Evolutionary conservation across 345 rosid genomes (phyloP), one percentile per base, ranked within the genome.

Genomic region (Schrenkiella parvula): DNA sequence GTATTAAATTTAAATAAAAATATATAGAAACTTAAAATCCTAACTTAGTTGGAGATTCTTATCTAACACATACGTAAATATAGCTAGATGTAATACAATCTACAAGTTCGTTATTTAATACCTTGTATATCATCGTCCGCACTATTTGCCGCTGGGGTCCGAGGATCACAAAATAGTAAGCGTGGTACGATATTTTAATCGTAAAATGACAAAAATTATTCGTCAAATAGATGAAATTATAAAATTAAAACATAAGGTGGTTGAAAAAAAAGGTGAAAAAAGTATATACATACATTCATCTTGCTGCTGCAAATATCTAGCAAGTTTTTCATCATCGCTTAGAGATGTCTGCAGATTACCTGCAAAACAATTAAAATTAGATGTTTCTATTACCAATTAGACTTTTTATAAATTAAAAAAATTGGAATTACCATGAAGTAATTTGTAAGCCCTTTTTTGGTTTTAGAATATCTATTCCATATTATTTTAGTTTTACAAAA

Each of bases 271-370:
- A n/a, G n/a, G n/a, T n/a, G n/a, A n/a, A 46, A 4, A 41, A 21
- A 9, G 0, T 21, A 32, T 54, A 71, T 1, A 46, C n/a, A 65
- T 65, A 73, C 78, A 46, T 25, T 65, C 59, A 18, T 65, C 51
- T 38, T 37, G 37, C 26, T 48, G 21, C 13, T 65, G 53, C 44
- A 66, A 28, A 65, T 44, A 55, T 66, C 53, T 14, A 61, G 75
- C 75, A 61, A 50, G 25, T 1, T 39, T 21, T 51, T 50, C 75
- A 62, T 71, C 78, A 54, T 47, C 72, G n/a, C 61, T 57, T 38
- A 74, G 53, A 66, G 58, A 66, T 2, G 26, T 21, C 4, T 42
- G 59, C 14, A 65, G 29, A 66, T 66, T 38, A 37, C 67, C 78
- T 74, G 23, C 14, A 73, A 44, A 64, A 41, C 53, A 41, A 19